phyloP scores from a whole-genome alignment of 2,329 filamentous ascomycete genomes.

The Microcyclospora tardicrescens region DNA sequence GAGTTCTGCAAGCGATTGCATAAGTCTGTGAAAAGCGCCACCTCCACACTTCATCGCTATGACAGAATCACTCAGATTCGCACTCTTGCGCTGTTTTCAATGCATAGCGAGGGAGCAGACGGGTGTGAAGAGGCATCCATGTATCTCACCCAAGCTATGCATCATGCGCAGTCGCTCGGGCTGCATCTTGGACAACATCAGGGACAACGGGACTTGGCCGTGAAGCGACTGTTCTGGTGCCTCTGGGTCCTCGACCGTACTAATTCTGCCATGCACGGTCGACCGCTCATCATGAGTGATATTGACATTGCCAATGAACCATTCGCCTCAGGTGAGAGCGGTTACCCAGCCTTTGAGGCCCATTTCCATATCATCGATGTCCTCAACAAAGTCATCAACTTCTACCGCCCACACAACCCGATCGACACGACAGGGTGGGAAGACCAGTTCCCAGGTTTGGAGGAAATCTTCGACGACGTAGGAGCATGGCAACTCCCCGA shows the following conservation, averaged over 20 bases:
- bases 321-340: slow-evolving; percentile 29
- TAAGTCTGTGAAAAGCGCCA: slow-evolving; percentile 27
- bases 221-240: slow-evolving; percentile 38
- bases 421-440: slow-evolving; percentile 34
- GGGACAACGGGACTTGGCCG: slow-evolving; percentile 13
- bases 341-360: slow-evolving; percentile 35
- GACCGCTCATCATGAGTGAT: slow-evolving; percentile 36
- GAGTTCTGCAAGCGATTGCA: slow-evolving; percentile 35
- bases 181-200: slow-evolving; percentile 29
- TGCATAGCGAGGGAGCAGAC: slow-evolving; percentile 36
- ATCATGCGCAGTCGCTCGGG: slow-evolving; percentile 37
- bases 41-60: slow-evolving; percentile 29
- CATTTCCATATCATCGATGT: slow-evolving; percentile 33
- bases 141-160: slow-evolving; percentile 35
- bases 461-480: slow-evolving; percentile 29
- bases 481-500: slow-evolving; percentile 25
- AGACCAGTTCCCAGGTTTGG: slow-evolving; percentile 33
- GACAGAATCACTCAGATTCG: slow-evolving; percentile 36
- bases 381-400: slow-evolving; percentile 35
- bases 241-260: slow-evolving; percentile 37
- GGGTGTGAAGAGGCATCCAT: slow-evolving; percentile 35
- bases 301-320: slow-evolving; percentile 33
- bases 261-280: slow-evolving; percentile 34
- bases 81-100: slow-evolving; percentile 33
- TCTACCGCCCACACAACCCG: slow-evolving; percentile 32